phyloP scores from a whole-genome alignment of 2,329 filamentous ascomycete genomes.

The Endoconidiophora laricicola region DNA sequence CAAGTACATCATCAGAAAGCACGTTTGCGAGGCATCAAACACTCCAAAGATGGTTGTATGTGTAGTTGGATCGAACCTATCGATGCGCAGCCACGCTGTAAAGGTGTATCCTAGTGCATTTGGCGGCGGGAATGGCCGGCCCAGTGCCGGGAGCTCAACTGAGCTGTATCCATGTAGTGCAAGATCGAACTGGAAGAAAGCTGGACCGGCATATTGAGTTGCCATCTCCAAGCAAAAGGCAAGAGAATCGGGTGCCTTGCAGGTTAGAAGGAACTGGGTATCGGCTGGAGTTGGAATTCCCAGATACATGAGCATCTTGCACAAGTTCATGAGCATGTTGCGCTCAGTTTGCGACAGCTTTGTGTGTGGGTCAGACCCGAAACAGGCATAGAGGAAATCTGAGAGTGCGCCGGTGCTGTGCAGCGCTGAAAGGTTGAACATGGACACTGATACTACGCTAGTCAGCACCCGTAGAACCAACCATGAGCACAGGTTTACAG shows the following conservation, averaged over 20 bases:
- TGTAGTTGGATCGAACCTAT: conserved; percentile 64
- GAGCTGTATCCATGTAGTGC: conserved; percentile 78
- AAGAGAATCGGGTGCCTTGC: conserved; percentile 35
- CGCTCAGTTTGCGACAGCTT: conserved; percentile 34
- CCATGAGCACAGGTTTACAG: conserved; percentile 39
- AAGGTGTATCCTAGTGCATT: conserved; percentile 77
- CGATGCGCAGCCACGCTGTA: conserved; percentile 73
- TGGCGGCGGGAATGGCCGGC: conserved; percentile 67
- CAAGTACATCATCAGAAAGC: conserved; percentile 84
- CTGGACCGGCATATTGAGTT: conserved; percentile 56
- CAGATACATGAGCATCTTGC: conserved; percentile 51
- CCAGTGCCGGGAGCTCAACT: conserved; percentile 74
- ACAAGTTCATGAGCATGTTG: conserved; percentile 46
- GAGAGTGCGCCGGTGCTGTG: conserved; percentile 57
- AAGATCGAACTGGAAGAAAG: conserved; percentile 87
- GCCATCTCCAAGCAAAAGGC: conserved; percentile 61
- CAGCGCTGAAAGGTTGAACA: conserved; percentile 53
- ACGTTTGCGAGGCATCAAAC: conserved; percentile 80
- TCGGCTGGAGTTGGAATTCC: conserved; percentile 71
- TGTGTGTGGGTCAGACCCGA: conserved; percentile 25
- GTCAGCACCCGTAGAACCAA: conserved; percentile 49
- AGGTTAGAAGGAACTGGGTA: conserved; percentile 53
- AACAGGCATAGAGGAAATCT: conserved; percentile 45
- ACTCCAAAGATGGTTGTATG: conserved; percentile 95
- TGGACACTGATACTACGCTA: conserved; percentile 41